phyloP scores from a whole-genome alignment of 2,329 filamentous ascomycete genomes.

The Blastomyces silverae region DNA sequence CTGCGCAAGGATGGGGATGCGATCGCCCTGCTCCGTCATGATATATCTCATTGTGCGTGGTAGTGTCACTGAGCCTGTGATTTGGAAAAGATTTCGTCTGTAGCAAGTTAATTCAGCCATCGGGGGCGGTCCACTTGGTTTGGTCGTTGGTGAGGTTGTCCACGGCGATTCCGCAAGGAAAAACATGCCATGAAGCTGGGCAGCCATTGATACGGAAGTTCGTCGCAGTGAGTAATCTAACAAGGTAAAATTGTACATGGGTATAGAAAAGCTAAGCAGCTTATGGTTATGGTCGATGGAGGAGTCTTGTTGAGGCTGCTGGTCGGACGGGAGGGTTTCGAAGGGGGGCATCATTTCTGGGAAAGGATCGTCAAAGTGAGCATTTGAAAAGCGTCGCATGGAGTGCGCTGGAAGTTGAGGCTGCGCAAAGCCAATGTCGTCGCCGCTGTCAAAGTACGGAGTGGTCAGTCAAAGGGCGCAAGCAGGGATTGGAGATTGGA shows the following conservation, averaged over 20 bases:
- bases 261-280: constrained; percentile 65
- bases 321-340: constrained; percentile 40
- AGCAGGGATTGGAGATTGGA: constrained; percentile 18
- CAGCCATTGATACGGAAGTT: constrained; percentile 52
- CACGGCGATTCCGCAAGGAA: constrained; percentile 60
- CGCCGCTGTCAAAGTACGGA: constrained; percentile 36
- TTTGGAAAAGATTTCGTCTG: constrained; percentile 89
- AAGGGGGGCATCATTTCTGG: constrained; percentile 39
- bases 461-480: constrained; percentile 17
- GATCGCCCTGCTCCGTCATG: constrained; percentile 75
- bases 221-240: constrained; percentile 54
- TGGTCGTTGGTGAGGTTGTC: constrained; percentile 50
- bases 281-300: constrained; percentile 61
- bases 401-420: constrained; percentile 34
- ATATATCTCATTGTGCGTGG: constrained; percentile 72
- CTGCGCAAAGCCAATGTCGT: constrained; percentile 47
- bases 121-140: constrained; percentile 49
- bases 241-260: constrained; percentile 54
- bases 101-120: constrained; percentile 80
- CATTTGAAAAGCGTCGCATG: constrained; percentile 46
- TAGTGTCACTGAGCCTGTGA: constrained; percentile 79
- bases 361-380: constrained; percentile 47
- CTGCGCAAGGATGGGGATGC: constrained; percentile 71
- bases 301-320: constrained; percentile 44
- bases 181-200: constrained; percentile 63